Conservation (phyloP, 192 early-diverging fungal genomes). For the Linnemannia zychae region DNA sequence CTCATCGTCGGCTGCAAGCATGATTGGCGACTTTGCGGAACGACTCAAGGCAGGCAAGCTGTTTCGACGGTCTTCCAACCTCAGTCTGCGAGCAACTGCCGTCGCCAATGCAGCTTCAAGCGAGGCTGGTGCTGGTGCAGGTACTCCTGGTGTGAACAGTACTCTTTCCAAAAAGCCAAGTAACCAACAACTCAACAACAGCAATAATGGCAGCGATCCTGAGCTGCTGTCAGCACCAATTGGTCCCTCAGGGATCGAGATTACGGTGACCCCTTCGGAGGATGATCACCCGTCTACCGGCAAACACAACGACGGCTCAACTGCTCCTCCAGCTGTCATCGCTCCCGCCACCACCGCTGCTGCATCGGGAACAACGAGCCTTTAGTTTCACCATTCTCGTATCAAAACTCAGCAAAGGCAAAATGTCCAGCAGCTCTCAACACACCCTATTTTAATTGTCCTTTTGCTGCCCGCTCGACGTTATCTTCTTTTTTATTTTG, state of each 20-base stretch:
- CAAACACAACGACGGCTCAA: neutral
- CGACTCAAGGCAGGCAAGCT: constrained; percentile 38
- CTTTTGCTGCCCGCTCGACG: neutral
- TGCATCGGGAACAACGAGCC: neutral
- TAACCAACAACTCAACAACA: neutral
- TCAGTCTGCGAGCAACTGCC: neutral
- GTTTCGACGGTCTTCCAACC: constrained; percentile 20
- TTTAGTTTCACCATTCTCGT: neutral
- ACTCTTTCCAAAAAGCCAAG: neutral
- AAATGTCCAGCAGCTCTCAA: neutral
- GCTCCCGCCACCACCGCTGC: neutral
- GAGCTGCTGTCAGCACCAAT: neutral
- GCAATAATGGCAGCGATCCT: neutral
- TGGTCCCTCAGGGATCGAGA: constrained; percentile 25
- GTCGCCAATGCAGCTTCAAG: neutral
- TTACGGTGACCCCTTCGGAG: constrained; percentile 27
- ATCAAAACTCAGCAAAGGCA: neutral
- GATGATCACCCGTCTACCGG: constrained; percentile 41
- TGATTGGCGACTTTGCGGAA: constrained; percentile 50
- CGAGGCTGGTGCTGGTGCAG: neutral
- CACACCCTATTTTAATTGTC: neutral
- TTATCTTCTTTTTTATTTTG: neutral
- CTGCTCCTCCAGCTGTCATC: too few species aligned
- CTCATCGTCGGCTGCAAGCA: constrained; percentile 40
- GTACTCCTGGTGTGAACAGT: constrained; percentile 2